phyloP scores from a whole-genome alignment of 2,329 filamentous ascomycete species.

The Xylariaceae sp. region DNA sequence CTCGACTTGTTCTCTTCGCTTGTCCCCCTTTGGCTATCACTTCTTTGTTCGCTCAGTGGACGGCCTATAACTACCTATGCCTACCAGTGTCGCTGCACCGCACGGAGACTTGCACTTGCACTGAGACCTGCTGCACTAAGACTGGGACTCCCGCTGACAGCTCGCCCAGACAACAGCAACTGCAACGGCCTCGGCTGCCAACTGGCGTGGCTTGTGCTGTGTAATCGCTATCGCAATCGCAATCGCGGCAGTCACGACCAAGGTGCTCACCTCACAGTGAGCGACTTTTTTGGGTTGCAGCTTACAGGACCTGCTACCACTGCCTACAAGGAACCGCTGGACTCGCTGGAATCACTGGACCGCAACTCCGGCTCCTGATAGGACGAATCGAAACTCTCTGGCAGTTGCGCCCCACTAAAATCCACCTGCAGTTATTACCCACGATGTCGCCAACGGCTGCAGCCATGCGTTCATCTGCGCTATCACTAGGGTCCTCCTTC shows the following conservation, averaged over 20 bases:
- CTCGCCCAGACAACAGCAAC: not conserved
- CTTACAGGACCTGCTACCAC: not conserved
- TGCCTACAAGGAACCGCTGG: not conserved
- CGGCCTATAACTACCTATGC: not conserved
- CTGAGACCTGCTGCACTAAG: too few species aligned
- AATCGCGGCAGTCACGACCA: not conserved
- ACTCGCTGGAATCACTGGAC: too few species aligned
- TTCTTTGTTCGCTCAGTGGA: not conserved
- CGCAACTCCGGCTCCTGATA: not conserved
- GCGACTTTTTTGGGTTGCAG: not conserved
- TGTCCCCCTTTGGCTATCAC: too few species aligned
- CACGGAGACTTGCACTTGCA: not conserved
- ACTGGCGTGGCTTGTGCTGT: not conserved
- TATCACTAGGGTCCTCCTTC: not conserved
- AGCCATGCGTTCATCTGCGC: not conserved
- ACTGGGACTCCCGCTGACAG: not conserved
- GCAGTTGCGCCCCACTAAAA: not conserved
- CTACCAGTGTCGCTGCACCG: not conserved
- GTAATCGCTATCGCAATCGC: too few species aligned
- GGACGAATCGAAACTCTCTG: not conserved
- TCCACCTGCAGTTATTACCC: not conserved
- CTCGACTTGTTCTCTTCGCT: not conserved
- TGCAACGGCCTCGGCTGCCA: not conserved
- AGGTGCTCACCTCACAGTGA: not conserved
- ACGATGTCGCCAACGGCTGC: conserved; percentile 19